phyloP scores from a whole-genome alignment of 306 rosid genomes.

The Vachellia pachyceras region DNA sequence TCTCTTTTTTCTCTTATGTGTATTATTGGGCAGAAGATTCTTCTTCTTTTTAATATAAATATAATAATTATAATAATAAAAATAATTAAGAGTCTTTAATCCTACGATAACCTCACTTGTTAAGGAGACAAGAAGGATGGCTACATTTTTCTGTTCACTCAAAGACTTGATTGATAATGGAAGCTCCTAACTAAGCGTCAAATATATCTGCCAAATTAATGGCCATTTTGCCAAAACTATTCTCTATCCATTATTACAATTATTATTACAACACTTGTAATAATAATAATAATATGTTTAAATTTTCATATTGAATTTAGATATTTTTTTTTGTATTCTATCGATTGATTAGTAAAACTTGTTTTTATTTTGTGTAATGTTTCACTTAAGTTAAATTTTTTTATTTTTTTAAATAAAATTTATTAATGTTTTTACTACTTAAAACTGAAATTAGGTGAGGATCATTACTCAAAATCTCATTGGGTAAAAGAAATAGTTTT shows the following conservation, averaged over 20 bases:
- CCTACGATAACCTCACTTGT: constrained; percentile 45
- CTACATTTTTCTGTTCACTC: constrained; percentile 11
- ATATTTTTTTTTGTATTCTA: too few species aligned
- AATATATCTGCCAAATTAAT: not conserved
- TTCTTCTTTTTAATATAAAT: constrained; percentile 31
- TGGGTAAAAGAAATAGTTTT: too few species aligned
- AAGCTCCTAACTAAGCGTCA: constrained; percentile 1
- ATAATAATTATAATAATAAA: not conserved
- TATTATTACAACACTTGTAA: too few species aligned
- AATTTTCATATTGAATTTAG: not conserved
- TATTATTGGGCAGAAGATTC: constrained; percentile 41
- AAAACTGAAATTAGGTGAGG: too few species aligned
- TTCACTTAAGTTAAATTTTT: too few species aligned
- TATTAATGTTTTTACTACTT: too few species aligned
- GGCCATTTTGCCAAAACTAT: not conserved
- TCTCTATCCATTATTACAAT: not conserved
- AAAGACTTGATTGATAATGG: constrained; percentile 26
- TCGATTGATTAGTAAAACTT: too few species aligned
- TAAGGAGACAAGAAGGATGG: constrained; percentile 22
- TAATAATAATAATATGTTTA: too few species aligned
- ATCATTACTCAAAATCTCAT: too few species aligned
- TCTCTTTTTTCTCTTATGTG: constrained; percentile 14
- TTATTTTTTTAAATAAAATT: too few species aligned
- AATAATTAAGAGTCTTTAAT: constrained; percentile 47
- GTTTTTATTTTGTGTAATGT: too few species aligned